These are phyloP conservation scores for Neurospora sp. DNA, from an alignment of 495 filamentous ascomycete species.

Conservation along the genomic window DNA sequence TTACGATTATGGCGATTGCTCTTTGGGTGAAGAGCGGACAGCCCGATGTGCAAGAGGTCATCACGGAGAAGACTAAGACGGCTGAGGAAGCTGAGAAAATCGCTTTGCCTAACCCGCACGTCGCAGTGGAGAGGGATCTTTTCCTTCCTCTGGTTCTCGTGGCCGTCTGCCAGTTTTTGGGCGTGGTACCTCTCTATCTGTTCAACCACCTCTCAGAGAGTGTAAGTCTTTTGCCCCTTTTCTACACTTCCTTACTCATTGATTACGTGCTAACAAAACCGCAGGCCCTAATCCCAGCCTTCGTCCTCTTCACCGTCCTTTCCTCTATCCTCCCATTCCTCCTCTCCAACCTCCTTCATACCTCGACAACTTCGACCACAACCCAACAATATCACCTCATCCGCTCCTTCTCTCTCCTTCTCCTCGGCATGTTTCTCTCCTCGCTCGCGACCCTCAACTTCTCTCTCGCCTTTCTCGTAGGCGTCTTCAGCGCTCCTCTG, in stretches of 20 bases:
- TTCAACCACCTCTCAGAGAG: slow-evolving; percentile 65
- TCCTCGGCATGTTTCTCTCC: slow-evolving; percentile 83
- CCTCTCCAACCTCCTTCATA: slow-evolving; percentile 42
- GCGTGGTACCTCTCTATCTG: slow-evolving; percentile 74
- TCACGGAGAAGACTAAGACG: slow-evolving; percentile 10
- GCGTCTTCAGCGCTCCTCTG: slow-evolving; percentile 65
- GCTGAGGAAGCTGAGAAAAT: slow-evolving; percentile 12
- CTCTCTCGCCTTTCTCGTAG: slow-evolving; percentile 77
- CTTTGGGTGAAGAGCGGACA: slow-evolving; percentile 82
- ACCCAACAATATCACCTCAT: slow-evolving; percentile 64
- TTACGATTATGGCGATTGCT: slow-evolving; percentile 88
- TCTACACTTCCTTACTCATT: not conserved
- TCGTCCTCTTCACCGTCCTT: slow-evolving; percentile 47
- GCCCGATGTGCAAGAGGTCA: slow-evolving; percentile 6
- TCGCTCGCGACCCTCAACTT: slow-evolving; percentile 95
- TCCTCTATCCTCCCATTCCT: slow-evolving; percentile 49
- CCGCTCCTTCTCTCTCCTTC: slow-evolving; percentile 83
- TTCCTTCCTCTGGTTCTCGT: slow-evolving; percentile 72
- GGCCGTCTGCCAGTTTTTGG: slow-evolving; percentile 58
- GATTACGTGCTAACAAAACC: slow-evolving; percentile 11
- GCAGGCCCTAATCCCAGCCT: slow-evolving; percentile 48
- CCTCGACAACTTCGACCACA: slow-evolving; percentile 39
- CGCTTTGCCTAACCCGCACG: slow-evolving; percentile 12
- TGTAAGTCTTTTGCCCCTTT: slow-evolving; percentile 37
- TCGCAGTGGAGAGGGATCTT: slow-evolving; percentile 54